phyloP scores from a whole-genome alignment of 345 rosid species.

The Pistacia atlantica region DNA sequence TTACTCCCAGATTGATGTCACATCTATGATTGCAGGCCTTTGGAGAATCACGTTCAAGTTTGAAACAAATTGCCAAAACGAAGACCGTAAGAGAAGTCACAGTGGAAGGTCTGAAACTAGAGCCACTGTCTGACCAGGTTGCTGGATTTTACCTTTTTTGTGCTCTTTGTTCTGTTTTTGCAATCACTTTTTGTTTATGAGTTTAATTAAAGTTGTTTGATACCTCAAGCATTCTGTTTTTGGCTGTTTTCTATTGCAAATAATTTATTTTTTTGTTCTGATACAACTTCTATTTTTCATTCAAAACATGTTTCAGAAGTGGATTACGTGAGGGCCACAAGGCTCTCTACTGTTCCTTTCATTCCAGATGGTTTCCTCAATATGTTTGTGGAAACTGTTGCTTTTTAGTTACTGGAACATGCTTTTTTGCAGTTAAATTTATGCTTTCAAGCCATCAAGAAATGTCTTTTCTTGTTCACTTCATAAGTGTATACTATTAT shows the following conservation, averaged over 20 bases:
- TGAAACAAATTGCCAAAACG: slow-evolving; percentile 24
- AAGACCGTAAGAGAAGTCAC: slow-evolving; percentile 59
- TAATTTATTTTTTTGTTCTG: not conserved
- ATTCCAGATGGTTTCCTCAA: not conserved
- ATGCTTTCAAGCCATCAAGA: not conserved
- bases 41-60: slow-evolving; percentile 36
- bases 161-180: slow-evolving; percentile 2
- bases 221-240: not conserved
- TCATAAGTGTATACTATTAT: not conserved
- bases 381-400: not conserved
- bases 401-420: not conserved
- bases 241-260: not conserved
- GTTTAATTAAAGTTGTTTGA: slow-evolving; percentile 14
- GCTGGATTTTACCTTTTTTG: slow-evolving; percentile 11
- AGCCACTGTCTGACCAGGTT: slow-evolving; percentile 83
- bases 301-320: not conserved
- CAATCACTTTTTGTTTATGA: not conserved
- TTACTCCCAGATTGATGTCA: not conserved
- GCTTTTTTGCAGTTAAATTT: not conserved
- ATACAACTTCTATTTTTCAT: not conserved
- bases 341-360: not conserved
- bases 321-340: not conserved
- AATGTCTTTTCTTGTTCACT: no score
- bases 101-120: slow-evolving; percentile 56
- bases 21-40: slow-evolving; percentile 43